Evolutionary conservation across 257 asterid species (phyloP), one percentile per base, ranked within the genome.

Genomic region (Solanum appendiculatum): DNA sequence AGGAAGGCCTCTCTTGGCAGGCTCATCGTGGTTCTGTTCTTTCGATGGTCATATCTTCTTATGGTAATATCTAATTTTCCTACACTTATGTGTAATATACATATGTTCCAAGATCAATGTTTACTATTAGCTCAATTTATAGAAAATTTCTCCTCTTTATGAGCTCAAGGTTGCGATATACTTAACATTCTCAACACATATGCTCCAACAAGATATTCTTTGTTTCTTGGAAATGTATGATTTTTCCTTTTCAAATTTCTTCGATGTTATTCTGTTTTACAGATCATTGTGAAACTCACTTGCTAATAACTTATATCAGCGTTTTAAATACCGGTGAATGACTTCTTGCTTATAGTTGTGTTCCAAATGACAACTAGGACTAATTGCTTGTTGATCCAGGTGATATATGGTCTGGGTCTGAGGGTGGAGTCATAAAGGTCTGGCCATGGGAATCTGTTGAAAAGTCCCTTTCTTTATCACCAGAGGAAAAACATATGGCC

Each of bases 391-490:
- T 69, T 75, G 78, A 31, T 89, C 33, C 74, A 97, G 99, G 99
- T 90, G 99, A 97, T 91, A 66, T 97, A 83, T 97, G 99, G 99
- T 90, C 99, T n/a, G 99, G 99, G 39, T 94, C 98, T 25, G 99
- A 97, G 88, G 91, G 93, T 21, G 99, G 99, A 23, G 23, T 33
- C 40, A 93, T 97, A 86, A 93, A 94, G 89, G 92, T 97, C 73
- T 97, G 99, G 99, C 98, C 98, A 36, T 94, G 98, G 98, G 99
- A 96, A 93, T 89, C 94, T 34, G 89, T 96, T 84, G 99, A 97
- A 66, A 97, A 96, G 88, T 97, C 99, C 72, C 89, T 96, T 4
- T 91, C 97, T 86, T 90, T 97, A 36, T 93, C 99, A 11, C 92
- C 92, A 0, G 99, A 96, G 92, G 99, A 97, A 87, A 97, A 89